These are phyloP conservation scores for Penicillium lividum DNA, from an alignment of 495 filamentous ascomycete species.

Conservation along the genomic window DNA sequence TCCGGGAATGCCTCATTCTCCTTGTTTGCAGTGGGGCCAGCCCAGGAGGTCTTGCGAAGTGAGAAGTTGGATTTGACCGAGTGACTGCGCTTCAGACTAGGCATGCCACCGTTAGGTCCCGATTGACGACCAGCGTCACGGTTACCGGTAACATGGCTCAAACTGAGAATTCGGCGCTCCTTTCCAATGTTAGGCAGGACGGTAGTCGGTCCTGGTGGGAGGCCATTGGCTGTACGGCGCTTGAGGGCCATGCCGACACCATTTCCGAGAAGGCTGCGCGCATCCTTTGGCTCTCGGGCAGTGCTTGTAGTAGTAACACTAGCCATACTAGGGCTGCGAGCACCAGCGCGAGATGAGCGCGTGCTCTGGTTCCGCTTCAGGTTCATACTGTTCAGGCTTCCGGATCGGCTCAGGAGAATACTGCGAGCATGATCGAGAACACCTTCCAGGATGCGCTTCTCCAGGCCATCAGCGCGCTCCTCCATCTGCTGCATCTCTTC, in stretches of 20 bases:
- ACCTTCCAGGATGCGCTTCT: conserved; percentile 89
- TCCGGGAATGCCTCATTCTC: conserved; percentile 62
- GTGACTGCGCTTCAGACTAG: conserved; percentile 65
- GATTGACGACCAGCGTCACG: conserved; percentile 60
- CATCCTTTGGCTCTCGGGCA: conserved; percentile 40
- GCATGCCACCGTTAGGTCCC: conserved; percentile 45
- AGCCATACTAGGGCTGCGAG: conserved; percentile 41
- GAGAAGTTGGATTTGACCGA: conserved; percentile 66
- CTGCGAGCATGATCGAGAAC: conserved; percentile 93
- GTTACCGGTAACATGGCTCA: conserved; percentile 85
- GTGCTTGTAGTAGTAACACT: conserved; percentile 38
- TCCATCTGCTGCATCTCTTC: conserved; percentile 93
- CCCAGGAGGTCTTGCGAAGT: conserved; percentile 76
- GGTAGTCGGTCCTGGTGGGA: conserved; percentile 49
- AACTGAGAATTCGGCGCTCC: conserved; percentile 77
- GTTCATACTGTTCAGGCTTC: conserved; percentile 57
- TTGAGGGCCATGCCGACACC: conserved; percentile 56
- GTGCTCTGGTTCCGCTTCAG: conserved; percentile 65
- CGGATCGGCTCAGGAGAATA: conserved; percentile 66
- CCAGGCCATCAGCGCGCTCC: conserved; percentile 77
- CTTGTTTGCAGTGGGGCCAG: conserved; percentile 56
- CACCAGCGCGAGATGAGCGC: conserved; percentile 41
- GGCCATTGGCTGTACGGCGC: conserved; percentile 40
- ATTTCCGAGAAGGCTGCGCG: conserved; percentile 45
- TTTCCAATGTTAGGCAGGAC: conserved; percentile 47